Conservation (phyloP, 306 rosid species). For the Castanea mollissima region DNA sequence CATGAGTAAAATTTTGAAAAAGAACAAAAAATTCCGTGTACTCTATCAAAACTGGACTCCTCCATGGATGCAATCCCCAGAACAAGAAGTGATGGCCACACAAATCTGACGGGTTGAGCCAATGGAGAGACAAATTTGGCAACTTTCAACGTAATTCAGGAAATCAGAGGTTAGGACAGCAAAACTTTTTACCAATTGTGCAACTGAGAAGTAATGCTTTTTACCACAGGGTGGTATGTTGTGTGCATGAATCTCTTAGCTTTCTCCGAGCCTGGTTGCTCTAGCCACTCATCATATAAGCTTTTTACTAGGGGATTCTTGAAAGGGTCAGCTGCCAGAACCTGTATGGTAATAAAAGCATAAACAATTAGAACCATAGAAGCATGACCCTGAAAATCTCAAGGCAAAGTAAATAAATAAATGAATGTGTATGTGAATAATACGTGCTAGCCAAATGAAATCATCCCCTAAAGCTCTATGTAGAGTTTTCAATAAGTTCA, state of each 20-base stretch:
- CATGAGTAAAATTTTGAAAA: background rate
- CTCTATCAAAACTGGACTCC: conserved; percentile 51
- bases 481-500: background rate
- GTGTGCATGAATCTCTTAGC: conserved; percentile 77
- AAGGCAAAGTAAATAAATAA: background rate
- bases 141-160: background rate
- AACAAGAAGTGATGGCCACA: conserved; percentile 25
- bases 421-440: background rate
- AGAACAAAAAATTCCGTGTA: conserved; percentile 16
- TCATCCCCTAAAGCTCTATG: background rate
- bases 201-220: conserved; percentile 89
- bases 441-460: background rate
- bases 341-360: conserved; percentile 34
- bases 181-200: conserved; percentile 60
- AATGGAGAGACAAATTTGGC: background rate
- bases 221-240: conserved; percentile 74
- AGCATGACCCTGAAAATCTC: background rate
- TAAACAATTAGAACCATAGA: background rate
- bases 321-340: conserved; percentile 60
- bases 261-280: conserved; percentile 83
- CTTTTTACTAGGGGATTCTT: conserved; percentile 57
- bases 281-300: conserved; percentile 80
- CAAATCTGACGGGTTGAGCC: background rate
- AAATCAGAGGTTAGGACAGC: conserved; percentile 10
- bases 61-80: conserved; percentile 32